Evolutionary conservation across 352 stramenopile genomes (phyloP).

Genomic region (Globisporangium barbulae): DNA sequence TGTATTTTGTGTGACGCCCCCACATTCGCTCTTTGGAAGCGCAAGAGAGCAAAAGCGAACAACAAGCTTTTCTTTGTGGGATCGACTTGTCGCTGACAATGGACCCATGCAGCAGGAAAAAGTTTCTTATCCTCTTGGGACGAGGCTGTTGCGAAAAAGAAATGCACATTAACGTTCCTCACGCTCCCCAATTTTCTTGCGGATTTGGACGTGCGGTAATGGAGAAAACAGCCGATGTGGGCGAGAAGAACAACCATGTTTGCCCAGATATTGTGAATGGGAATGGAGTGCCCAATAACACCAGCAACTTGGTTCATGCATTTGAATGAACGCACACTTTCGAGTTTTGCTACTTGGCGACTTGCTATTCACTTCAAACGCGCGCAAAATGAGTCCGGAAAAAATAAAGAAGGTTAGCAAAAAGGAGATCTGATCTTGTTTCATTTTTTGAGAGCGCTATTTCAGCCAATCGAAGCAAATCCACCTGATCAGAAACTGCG

Average conservation of each 20-base stretch:
- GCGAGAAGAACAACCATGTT: neutral
- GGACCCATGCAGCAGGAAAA: neutral
- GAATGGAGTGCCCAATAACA: no score
- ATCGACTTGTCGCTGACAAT: neutral
- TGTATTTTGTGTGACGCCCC: neutral
- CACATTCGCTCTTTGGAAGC: neutral
- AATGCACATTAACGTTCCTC: neutral
- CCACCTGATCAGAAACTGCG: neutral
- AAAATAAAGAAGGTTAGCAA: conserved; percentile 11
- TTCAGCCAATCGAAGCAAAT: neutral
- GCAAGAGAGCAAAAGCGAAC: conserved; percentile 6
- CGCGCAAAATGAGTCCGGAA: neutral
- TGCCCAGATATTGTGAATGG: neutral
- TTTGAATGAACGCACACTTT: no score
- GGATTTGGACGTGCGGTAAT: neutral
- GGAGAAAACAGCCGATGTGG: neutral
- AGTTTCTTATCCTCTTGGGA: neutral
- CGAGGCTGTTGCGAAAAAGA: conserved; percentile 3
- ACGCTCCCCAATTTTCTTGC: neutral
- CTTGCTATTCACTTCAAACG: no score
- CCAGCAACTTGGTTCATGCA: no score
- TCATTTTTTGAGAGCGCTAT: neutral
- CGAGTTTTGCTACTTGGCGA: no score
- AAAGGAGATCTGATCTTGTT: conserved; percentile 2
- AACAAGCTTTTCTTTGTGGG: neutral